These are phyloP conservation scores for Globisporangium recalcitrans DNA, from an alignment of 352 stramenopile species.

Conservation along the genomic window DNA sequence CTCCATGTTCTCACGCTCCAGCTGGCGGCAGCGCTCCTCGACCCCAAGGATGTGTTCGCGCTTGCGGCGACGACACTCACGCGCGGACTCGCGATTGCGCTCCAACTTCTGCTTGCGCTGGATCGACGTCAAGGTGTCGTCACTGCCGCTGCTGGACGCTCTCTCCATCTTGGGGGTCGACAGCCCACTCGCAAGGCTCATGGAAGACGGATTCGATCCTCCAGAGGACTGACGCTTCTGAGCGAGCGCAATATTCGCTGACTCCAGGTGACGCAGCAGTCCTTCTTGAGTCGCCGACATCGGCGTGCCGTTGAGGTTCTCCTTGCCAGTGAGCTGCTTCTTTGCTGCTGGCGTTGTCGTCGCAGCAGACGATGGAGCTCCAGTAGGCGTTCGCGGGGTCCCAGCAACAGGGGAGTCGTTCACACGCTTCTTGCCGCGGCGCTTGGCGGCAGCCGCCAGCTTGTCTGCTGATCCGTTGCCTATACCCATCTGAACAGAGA, in stretches of 20 bases:
- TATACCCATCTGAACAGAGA: constrained; percentile 13
- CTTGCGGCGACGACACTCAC: constrained; percentile 89
- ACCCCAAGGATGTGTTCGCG: constrained; percentile 77
- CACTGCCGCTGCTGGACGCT: constrained; percentile 51
- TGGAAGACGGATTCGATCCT: constrained; percentile 2
- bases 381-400: constrained; percentile 9
- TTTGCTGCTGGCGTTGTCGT: constrained; percentile 19
- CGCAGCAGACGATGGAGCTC: not conserved
- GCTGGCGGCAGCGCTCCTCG: constrained; percentile 70
- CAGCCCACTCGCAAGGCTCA: not conserved
- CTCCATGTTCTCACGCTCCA: constrained; percentile 91
- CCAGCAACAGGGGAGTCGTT: constrained; percentile 28
- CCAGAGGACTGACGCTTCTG: constrained; percentile 46
- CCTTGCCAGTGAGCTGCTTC: constrained; percentile 19
- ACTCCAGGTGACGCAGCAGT: constrained; percentile 66
- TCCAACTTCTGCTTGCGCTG: constrained; percentile 86
- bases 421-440: constrained; percentile 52
- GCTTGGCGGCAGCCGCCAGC: constrained; percentile 18
- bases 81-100: constrained; percentile 88
- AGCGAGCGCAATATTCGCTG: constrained; percentile 59
- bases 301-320: constrained; percentile 22
- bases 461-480: constrained; percentile 8
- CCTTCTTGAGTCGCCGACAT: constrained; percentile 55
- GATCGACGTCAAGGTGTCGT: constrained; percentile 34
- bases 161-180: constrained; percentile 50